Evolutionary conservation across 2,329 filamentous ascomycete species (phyloP), one percentile per base, ranked within the genome.

Genomic region (Aspergillus bombycis): DNA sequence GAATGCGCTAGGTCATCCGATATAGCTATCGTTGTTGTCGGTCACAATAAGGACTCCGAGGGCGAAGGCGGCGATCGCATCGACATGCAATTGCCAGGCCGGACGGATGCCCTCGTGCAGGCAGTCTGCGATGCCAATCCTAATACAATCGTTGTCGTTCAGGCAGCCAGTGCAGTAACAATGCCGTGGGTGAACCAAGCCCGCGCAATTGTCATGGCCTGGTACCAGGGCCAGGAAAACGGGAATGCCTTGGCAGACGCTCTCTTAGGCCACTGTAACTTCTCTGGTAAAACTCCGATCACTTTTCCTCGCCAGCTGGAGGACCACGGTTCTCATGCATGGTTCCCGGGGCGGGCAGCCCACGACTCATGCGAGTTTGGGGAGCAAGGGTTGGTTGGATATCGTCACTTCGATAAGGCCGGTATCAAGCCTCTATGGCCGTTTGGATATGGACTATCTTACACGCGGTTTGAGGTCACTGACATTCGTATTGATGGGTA

Each of bases 361-460:
- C 89, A 91, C 73, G 77, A 86, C 55, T 84, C 87, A 68, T 88
- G 90, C 0, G 75, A 89, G 1, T 93, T 93, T 72, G 89, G 89
- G 58, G 91, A 93, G 75, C 90, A 89, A 16, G 78, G 93, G 14
- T 91, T 88, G 77, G 85, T 93, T 60, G 91, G 91, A 2, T 93
- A 93, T 77, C 80, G 87, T 21, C 88, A 91, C 77, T 92, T 91
- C 75, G 90, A 93, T 70, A 85, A 85, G 23, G 79, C 82, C 14
- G 81, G 81, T 30, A 83, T 89, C 57, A 78, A 82, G 6, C 88
- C 88, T 0, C 81, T 90, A 0, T 93, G 92, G 77, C 83, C 89
- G 32, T 93, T 93, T 67, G 91, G 91, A 12, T 89, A 91, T 73
- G 90, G 91, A 1, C 82, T 93, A 9, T 90, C 88, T 0, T 93